Evolutionary conservation across 2,329 filamentous ascomycete species (phyloP).

Genomic region (Fusarium avenaceum): DNA sequence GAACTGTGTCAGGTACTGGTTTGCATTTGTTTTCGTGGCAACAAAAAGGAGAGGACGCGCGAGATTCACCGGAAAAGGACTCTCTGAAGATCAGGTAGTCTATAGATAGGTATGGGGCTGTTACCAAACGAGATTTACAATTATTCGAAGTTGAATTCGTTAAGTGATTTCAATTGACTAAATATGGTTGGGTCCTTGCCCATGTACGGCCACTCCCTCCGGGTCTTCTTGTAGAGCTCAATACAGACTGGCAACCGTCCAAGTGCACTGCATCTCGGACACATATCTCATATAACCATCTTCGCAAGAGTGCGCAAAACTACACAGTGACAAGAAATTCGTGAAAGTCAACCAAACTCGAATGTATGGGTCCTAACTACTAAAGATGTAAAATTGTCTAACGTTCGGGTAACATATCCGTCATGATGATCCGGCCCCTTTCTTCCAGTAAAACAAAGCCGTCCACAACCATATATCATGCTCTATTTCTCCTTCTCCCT

Average conservation of each 20-base stretch:
- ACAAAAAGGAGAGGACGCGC: constrained; percentile 21
- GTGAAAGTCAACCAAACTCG: constrained; percentile 43
- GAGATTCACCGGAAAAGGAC: constrained; percentile 5
- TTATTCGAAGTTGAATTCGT: neutral
- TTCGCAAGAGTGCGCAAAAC: neutral
- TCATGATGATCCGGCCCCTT: constrained; percentile 48
- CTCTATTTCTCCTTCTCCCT: constrained; percentile 33
- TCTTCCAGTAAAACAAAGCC: constrained; percentile 43
- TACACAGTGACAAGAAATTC: neutral
- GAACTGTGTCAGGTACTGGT: constrained; percentile 24
- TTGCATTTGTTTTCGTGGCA: constrained; percentile 32
- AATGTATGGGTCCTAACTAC: constrained; percentile 49
- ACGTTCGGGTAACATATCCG: constrained; percentile 50
- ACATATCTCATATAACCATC: neutral
- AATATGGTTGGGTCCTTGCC: too few species aligned
- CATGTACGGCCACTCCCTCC: too few species aligned
- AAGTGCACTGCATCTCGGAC: neutral
- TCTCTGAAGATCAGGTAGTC: constrained; percentile 9
- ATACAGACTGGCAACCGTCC: neutral
- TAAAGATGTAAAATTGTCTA: constrained; percentile 50
- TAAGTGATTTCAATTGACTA: neutral
- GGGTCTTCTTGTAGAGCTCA: neutral
- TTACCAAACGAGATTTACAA: constrained; percentile 27
- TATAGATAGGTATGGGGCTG: constrained; percentile 26
- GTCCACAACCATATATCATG: constrained; percentile 46